Evolutionary conservation across 805 yeast species (phyloP).

Genomic region (Scheffersomyces amazonensis): DNA sequence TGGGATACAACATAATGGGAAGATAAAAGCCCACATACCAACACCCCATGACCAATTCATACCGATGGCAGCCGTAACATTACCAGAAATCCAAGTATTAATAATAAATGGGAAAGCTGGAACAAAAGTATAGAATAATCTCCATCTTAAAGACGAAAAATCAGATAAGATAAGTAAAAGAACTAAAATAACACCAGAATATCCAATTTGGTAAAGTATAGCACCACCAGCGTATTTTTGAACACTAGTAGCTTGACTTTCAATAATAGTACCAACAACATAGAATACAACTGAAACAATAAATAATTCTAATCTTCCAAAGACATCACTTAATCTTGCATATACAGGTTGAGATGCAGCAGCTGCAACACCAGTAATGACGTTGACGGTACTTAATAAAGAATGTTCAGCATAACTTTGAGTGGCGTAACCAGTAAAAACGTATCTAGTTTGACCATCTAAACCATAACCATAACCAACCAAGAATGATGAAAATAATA

Average conservation of each 20-base stretch:
- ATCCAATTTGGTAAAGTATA: conserved; percentile 48
- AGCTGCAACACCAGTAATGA: conserved; percentile 56
- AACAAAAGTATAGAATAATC: conserved; percentile 60
- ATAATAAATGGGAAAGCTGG: conserved; percentile 73
- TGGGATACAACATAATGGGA: conserved; percentile 66
- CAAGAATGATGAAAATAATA: conserved; percentile 50
- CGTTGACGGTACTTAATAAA: conserved; percentile 55
- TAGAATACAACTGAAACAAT: conserved; percentile 52
- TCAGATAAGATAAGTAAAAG: conserved; percentile 62
- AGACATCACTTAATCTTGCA: conserved; percentile 64
- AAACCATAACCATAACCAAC: conserved; percentile 60
- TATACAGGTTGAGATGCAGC: conserved; percentile 66
- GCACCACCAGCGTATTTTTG: conserved; percentile 65
- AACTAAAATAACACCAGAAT: conserved; percentile 59
- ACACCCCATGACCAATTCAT: conserved; percentile 69
- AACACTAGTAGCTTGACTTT: conserved; percentile 58
- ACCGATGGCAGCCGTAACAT: conserved; percentile 42
- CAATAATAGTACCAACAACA: conserved; percentile 60
- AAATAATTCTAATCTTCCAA: conserved; percentile 59
- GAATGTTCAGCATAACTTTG: conserved; percentile 53
- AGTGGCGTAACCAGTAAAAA: conserved; percentile 50
- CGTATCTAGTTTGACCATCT: conserved; percentile 48
- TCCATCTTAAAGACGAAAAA: conserved; percentile 66
- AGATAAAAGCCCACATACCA: conserved; percentile 78
- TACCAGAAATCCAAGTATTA: conserved; percentile 76